Base-by-base conservation (phyloP, 2,329 filamentous ascomycete species). In the Ceratocystis smalleyi region DNA sequence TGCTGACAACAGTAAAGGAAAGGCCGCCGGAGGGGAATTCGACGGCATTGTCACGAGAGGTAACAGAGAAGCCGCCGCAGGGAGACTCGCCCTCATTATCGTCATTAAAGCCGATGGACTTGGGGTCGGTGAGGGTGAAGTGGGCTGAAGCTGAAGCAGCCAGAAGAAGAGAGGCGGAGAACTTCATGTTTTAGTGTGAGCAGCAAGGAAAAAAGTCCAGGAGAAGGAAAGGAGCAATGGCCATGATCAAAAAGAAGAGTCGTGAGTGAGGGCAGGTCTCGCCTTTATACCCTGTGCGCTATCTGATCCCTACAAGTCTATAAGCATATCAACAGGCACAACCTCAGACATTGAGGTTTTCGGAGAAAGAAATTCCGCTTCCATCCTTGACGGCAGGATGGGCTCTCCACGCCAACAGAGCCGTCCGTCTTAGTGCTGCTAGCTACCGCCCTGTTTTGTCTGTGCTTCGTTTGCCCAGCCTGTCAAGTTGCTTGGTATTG, bases 71-170 rank as follows among this genome's bases (percentile, higher is more conserved):
- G 54, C 65, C 65, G 17, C 65, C 65, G 49, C 65, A 66, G 30
- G 65, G 65, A 4, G 62, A 64, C 10, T 61, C 62, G 49, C 49
- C 45, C 60, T 66, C 65, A 6, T 64, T 55, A 62, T 64, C 62
- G 47, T 66, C 65, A 43, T 64, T 49, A 17, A 66, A 66, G 30
- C 65, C 65, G 40, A 66, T 66, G 19, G 65, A 66, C 27, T 43
- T 24, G 30, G 65, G 65, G 51, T 64, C 59, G 43, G 65, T 66
- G 51, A 66, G 22, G 5, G 61, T 66, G 47, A 66, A 66, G 59
- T 66, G 65, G 19, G 65, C 65, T 19, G 65, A 57, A 51, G 59
- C 65, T 12, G 59, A 60, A 54, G 65, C 59, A 59, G 62, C 65
- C 4, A 66, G 59, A 43, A 66, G 59, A 30, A 66, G 24, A 27